phyloP scores from a whole-genome alignment of 495 filamentous ascomycete genomes.

The Penicillium chermesinum region DNA sequence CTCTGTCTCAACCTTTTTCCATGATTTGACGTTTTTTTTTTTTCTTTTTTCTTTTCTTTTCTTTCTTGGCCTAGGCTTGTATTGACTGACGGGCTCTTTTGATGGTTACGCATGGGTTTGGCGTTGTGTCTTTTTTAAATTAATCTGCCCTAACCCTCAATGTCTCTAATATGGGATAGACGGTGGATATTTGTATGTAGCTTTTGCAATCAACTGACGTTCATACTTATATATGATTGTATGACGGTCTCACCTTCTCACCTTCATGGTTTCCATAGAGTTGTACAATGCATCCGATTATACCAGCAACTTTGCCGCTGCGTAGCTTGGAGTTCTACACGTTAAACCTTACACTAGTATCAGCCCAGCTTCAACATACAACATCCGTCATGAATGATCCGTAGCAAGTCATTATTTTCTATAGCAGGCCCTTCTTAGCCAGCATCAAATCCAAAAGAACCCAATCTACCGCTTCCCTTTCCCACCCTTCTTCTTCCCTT shows the following conservation, averaged over 20 bases:
- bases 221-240: neutral
- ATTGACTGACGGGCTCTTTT: constrained; percentile 32
- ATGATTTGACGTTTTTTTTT: constrained; percentile 23
- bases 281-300: too few relatives aligned
- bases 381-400: constrained; percentile 4
- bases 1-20: constrained; percentile 11
- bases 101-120: constrained; percentile 39
- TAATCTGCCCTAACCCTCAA: constrained; percentile 15
- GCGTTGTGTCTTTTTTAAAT: constrained; percentile 32
- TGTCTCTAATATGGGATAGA: constrained; percentile 24
- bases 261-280: too few relatives aligned
- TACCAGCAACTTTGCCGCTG: too few relatives aligned
- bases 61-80: constrained; percentile 17
- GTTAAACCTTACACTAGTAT: too few relatives aligned
- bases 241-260: too few relatives aligned
- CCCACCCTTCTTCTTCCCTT: constrained; percentile 26
- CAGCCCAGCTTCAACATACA: neutral
- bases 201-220: constrained; percentile 17
- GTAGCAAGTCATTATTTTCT: constrained; percentile 17
- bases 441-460: neutral
- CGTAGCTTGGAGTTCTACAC: too few relatives aligned
- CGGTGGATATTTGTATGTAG: constrained; percentile 29
- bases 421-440: neutral
- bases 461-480: constrained; percentile 17
- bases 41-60: too few relatives aligned